phyloP scores from a whole-genome alignment of 305 asterid genomes.

The Nicotiana rustica region DNA sequence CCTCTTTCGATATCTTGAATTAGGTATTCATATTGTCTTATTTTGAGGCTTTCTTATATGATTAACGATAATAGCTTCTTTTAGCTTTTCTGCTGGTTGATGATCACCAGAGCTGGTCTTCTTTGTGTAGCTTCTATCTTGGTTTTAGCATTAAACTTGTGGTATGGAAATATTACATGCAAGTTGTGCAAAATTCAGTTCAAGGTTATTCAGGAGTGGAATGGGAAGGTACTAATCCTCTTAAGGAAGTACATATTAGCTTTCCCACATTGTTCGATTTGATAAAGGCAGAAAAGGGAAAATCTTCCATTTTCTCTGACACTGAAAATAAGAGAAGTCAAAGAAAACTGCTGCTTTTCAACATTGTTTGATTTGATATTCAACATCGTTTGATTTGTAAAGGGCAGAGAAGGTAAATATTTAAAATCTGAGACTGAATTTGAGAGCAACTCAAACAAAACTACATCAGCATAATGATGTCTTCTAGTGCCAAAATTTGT shows the following conservation, averaged over 20 bases:
- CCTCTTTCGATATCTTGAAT: not conserved
- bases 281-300: not conserved
- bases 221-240: not conserved
- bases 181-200: not conserved
- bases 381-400: not conserved
- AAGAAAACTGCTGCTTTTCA: not conserved
- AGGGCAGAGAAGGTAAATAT: not conserved
- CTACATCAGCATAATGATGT: not conserved
- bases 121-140: not conserved
- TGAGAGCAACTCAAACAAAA: not conserved
- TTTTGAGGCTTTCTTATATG: not conserved
- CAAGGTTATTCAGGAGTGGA: not conserved
- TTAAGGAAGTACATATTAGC: not conserved
- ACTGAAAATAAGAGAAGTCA: not conserved
- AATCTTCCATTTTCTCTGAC: not conserved
- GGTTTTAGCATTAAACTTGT: conserved; percentile 1
- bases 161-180: not conserved
- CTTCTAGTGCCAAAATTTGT: conserved; percentile 10
- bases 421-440: not conserved
- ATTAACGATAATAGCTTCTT: not conserved
- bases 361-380: conserved; percentile 16
- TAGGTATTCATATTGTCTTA: not conserved
- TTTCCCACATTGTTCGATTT: not conserved
- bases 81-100: not conserved
- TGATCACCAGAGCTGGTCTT: not conserved